These are phyloP conservation scores for Cryptosporidium sp. DNA, from an alignment of 169 alveolate species.

Conservation along the genomic window DNA sequence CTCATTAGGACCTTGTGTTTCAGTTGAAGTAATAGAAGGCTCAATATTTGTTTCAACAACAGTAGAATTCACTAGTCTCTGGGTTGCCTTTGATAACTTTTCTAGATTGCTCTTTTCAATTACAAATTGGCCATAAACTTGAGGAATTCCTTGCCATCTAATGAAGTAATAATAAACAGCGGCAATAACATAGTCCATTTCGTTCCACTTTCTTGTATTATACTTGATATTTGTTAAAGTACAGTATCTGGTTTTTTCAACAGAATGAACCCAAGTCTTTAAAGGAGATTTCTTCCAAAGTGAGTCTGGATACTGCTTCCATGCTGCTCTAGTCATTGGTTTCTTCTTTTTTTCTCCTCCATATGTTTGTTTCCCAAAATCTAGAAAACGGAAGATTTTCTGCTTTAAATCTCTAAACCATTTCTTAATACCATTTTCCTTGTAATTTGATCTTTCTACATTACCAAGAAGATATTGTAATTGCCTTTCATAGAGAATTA, in stretches of 20 bases:
- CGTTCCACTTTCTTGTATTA: slow-evolving; percentile 75
- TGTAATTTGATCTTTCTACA: slow-evolving; percentile 70
- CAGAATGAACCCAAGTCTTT: slow-evolving; percentile 75
- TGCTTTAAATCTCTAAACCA: slow-evolving; percentile 72
- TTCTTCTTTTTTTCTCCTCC: slow-evolving; percentile 58
- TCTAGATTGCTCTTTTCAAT: slow-evolving; percentile 36
- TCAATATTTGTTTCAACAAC: slow-evolving; percentile 26
- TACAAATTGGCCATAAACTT: slow-evolving; percentile 72
- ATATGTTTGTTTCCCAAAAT: slow-evolving; percentile 46
- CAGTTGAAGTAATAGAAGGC: slow-evolving; percentile 17
- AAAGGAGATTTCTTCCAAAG: slow-evolving; percentile 74
- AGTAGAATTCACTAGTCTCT: slow-evolving; percentile 56
- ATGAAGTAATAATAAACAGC: slow-evolving; percentile 61
- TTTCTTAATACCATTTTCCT: slow-evolving; percentile 43
- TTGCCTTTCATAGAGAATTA: slow-evolving; percentile 59
- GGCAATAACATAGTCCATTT: slow-evolving; percentile 75
- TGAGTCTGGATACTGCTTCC: slow-evolving; percentile 75
- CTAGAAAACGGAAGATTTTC: slow-evolving; percentile 54
- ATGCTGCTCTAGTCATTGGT: slow-evolving; percentile 74
- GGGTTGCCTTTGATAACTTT: slow-evolving; percentile 51
- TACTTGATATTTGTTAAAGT: slow-evolving; percentile 49
- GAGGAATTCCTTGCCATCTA: slow-evolving; percentile 75
- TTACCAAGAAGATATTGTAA: slow-evolving; percentile 52
- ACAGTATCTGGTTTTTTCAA: slow-evolving; percentile 70
- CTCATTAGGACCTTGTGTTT: slow-evolving; percentile 9